Base-by-base conservation (phyloP, 176 grass and related monocot genomes). In the Zoysia pacifica region DNA sequence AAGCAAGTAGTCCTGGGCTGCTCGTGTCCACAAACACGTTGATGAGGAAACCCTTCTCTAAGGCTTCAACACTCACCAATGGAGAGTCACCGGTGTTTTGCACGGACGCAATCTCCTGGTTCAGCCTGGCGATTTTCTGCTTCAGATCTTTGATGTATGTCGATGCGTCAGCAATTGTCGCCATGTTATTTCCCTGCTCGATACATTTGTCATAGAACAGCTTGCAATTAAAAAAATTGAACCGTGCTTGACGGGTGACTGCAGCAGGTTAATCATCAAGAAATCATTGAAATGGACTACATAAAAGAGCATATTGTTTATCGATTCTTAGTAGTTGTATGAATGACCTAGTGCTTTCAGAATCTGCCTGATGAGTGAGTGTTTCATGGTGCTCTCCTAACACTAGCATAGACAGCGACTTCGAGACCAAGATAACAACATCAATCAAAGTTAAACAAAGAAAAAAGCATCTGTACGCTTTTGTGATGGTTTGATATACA, bases 141-240 rank as follows among this genome's bases (percentile, higher is more conserved):
- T 88, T 91, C 84, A 97, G 74, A 54, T 90, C 87, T 86, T 87
- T 76, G 42, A 97, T 97, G 64, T 97, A 94, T 20, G 83, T 78
- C 5, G 94, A 78, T 38, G 94, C 94, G 54, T 97, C 89, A 43
- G 90, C 43, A 41, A 97, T 81, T 62, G 93, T 93, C 1, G 94
- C 93, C 47, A 78, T 82, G 44, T 90, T 76, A 63, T 85, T 87
- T 63, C 74, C 78, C 94, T 97, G 81, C 58, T 4, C 19, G 42
- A 43, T 9, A 61, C 4, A 73, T 7, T 2, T 52, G 46, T 10
- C 28, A 20, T 10, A 38, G 35, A 5, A 58, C 43, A 52, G n/a
- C 36, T 62, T 52, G 9, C 14, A 38, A 13, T 15, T 72, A 8
- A 86, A 39, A 40, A 11, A 13, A 16, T 39, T n/a, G 36, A 51